Base-by-base conservation (phyloP, 306 rosid genomes). In the Corylus americana region DNA sequence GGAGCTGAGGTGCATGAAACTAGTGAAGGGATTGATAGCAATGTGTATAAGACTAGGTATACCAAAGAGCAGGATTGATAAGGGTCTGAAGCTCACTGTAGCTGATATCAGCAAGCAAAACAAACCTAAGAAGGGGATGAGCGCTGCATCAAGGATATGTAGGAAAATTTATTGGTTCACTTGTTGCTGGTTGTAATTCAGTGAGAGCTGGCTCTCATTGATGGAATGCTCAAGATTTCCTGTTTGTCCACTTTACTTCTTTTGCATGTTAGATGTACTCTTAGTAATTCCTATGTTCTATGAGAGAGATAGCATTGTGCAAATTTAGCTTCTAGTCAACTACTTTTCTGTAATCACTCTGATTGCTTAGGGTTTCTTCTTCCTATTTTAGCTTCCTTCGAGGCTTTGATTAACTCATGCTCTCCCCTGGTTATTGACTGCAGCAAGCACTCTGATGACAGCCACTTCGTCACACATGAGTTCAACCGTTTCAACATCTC, bases 401-500 rank as follows among this genome's bases (percentile, higher is more conserved):
- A 13, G 27, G 73, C 74, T 71, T 49, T 47, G 29, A 29, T 61
- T 27, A 35, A 10, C 61, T 17, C 2, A 70, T 67, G 54, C 72
- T 77, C 75, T 74, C 74, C 55, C 20, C 57, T 69, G 53, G 79
- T 70, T 71, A 72, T 68, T 78, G 74, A 84, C 62, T 81, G 85
- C 85, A 78, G 88, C 63, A 73, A 79, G 80, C 79, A 71, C 61
- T 39, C 16, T 82, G 79, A 70, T 69, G 67, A 77, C 81, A 74
- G 31, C 78, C 54, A 75, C 78, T 25, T 84, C 86, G 10, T 82
- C 82, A 70, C 59, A 76, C 53, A 82, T 85, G 89, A 84, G 87
- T 77, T 87, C 96, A 47, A 71, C 90, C 55, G 83, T 83, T 80
- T 85, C 96, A 54, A 73, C 88, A 57, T 81, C 89, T 73, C 83